phyloP scores from a whole-genome alignment of 331 rosid species.

The Phaseolus coccineus region DNA sequence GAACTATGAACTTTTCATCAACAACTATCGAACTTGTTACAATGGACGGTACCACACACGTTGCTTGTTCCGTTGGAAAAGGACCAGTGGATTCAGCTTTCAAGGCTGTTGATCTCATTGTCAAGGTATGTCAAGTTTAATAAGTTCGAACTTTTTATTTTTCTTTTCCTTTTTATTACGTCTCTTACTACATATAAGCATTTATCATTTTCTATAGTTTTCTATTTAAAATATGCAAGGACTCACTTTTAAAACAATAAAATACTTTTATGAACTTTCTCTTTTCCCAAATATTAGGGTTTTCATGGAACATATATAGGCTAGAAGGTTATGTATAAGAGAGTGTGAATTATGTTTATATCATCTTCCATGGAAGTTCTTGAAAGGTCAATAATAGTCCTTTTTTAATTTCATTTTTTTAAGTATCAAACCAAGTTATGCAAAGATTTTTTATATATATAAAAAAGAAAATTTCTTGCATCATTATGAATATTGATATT shows the following conservation, averaged over 20 bases:
- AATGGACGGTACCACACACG: conserved; percentile 57
- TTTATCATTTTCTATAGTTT: neutral
- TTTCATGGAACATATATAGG: neutral
- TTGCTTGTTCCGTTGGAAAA: conserved; percentile 71
- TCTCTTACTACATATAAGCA: neutral
- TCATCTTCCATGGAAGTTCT: too few species aligned
- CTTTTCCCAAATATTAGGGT: neutral
- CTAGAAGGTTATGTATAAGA: too few species aligned
- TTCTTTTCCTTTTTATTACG: neutral
- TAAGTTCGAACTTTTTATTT: neutral
- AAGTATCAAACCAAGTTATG: too few species aligned
- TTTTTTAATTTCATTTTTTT: too few species aligned
- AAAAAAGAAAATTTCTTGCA: too few species aligned
- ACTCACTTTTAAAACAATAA: too few species aligned
- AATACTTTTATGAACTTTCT: neutral
- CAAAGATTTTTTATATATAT: too few species aligned
- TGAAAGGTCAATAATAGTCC: too few species aligned
- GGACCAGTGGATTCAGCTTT: conserved; percentile 84
- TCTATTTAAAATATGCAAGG: too few species aligned
- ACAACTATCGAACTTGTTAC: conserved; percentile 65
- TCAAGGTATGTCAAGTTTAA: conserved; percentile 50
- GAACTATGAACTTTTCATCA: conserved; percentile 70
- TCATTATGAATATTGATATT: too few species aligned
- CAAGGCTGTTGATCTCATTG: conserved; percentile 75
- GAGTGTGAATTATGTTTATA: too few species aligned